phyloP scores from a whole-genome alignment of 2,329 filamentous ascomycete species.

The Beauveria rudraprayagi region DNA sequence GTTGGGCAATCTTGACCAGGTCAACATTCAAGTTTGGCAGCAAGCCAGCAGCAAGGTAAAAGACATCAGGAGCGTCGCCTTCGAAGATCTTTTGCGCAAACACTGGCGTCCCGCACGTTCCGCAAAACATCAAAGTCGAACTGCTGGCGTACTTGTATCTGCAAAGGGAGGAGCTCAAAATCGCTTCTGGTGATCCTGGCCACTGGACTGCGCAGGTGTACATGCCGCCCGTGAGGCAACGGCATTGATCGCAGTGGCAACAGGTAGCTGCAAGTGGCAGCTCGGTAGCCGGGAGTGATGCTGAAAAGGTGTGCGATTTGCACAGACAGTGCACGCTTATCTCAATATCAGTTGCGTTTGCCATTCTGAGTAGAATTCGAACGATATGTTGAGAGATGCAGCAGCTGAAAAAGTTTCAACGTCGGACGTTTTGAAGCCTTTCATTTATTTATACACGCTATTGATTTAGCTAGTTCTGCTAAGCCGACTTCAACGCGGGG shows the following conservation, averaged over 20 bases:
- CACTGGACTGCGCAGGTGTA: slow-evolving; percentile 30
- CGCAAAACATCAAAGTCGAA: slow-evolving; percentile 32
- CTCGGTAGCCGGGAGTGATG: slow-evolving; percentile 22
- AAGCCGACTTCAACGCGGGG: background rate
- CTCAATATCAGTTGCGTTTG: background rate
- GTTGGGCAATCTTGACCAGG: slow-evolving; percentile 26
- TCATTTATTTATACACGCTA: background rate
- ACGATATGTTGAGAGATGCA: no score
- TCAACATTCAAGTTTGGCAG: slow-evolving; percentile 22
- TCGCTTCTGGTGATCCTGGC: slow-evolving; percentile 25
- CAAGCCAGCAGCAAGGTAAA: slow-evolving; percentile 30
- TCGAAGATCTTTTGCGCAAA: slow-evolving; percentile 28
- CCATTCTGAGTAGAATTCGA: background rate
- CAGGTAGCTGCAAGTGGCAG: slow-evolving; percentile 32
- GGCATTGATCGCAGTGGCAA: slow-evolving; percentile 44
- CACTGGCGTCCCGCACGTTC: slow-evolving; percentile 33
- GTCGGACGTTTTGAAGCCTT: background rate
- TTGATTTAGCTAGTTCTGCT: background rate
- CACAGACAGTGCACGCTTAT: slow-evolving; percentile 33
- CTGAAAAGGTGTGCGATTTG: slow-evolving; percentile 31
- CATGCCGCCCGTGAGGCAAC: slow-evolving; percentile 36
- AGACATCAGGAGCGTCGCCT: slow-evolving; percentile 2
- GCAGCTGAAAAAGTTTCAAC: background rate
- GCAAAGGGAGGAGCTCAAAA: slow-evolving; percentile 21
- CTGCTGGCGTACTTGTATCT: slow-evolving; percentile 27